Evolutionary conservation across 495 filamentous ascomycete genomes (phyloP).

Genomic region (Acidomyces sp.): DNA sequence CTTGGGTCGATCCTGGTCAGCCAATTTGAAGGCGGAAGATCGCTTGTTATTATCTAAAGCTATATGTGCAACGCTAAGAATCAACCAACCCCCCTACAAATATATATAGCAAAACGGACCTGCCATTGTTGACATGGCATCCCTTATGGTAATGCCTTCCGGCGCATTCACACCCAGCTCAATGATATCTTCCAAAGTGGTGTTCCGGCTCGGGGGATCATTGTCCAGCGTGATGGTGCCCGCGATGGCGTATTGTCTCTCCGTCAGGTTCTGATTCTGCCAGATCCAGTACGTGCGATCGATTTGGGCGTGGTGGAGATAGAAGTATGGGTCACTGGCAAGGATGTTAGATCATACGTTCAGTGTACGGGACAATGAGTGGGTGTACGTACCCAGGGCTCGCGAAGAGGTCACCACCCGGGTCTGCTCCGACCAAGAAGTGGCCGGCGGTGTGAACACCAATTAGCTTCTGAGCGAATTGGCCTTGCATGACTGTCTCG

Average conservation of each 20-base stretch:
- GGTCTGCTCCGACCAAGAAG: slow-evolving; percentile 48
- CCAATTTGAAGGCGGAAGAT: too few relatives aligned
- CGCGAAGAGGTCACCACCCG: slow-evolving; percentile 29
- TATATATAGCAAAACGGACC: slow-evolving; percentile 50
- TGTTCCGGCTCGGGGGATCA: slow-evolving; percentile 34
- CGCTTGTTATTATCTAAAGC: too few relatives aligned
- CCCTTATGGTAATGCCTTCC: slow-evolving; percentile 29
- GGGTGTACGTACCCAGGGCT: slow-evolving; percentile 1
- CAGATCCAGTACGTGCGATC: slow-evolving; percentile 60
- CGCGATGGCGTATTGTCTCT: slow-evolving; percentile 34
- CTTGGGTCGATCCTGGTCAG: too few relatives aligned
- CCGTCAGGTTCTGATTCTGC: slow-evolving; percentile 44
- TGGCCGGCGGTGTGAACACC: slow-evolving; percentile 55
- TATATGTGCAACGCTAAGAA: too few relatives aligned
- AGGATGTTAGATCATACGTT: slow-evolving; percentile 21
- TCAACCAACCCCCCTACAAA: too few relatives aligned
- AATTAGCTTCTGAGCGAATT: slow-evolving; percentile 33
- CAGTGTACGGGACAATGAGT: not conserved
- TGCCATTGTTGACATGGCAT: slow-evolving; percentile 39
- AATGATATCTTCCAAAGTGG: slow-evolving; percentile 35
- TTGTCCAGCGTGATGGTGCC: slow-evolving; percentile 49
- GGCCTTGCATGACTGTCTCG: slow-evolving; percentile 37
- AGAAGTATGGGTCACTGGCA: slow-evolving; percentile 52
- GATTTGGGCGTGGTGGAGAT: slow-evolving; percentile 55
- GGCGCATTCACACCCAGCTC: slow-evolving; percentile 34